Evolutionary conservation across 73 alveolate genomes (phyloP).

Genomic region (Blepharisma stoltei): DNA sequence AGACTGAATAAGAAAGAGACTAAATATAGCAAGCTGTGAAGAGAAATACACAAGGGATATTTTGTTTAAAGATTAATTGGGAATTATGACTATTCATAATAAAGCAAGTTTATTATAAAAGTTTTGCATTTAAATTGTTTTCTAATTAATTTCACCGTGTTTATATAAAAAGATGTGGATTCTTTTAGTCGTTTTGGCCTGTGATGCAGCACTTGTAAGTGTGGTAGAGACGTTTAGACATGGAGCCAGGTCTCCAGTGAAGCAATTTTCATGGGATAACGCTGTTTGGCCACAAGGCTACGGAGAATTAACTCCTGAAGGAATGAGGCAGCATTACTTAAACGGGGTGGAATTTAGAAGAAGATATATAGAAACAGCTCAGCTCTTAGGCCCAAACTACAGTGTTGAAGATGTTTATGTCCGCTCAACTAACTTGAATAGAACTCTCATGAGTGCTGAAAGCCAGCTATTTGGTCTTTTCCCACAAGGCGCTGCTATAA

Average conservation of each 20-base stretch:
- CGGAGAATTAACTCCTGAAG: background rate
- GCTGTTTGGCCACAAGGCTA: background rate
- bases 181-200: too few relatives aligned
- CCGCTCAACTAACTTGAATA: background rate
- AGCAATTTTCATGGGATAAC: background rate
- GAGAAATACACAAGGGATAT: too few relatives aligned
- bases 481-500: background rate
- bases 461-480: background rate
- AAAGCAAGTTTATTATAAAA: too few relatives aligned
- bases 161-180: too few relatives aligned
- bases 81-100: too few relatives aligned
- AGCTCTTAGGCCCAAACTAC: background rate
- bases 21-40: too few relatives aligned
- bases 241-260: conserved; percentile 6
- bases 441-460: conserved; percentile 16
- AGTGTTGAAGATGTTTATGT: background rate
- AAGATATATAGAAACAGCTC: background rate
- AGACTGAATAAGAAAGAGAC: too few relatives aligned
- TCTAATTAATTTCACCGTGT: too few relatives aligned
- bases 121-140: too few relatives aligned
- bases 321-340: background rate
- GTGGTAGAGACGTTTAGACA: background rate
- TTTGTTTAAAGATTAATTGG: too few relatives aligned
- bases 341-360: background rate
- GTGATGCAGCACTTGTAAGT: background rate